Evolutionary conservation across 2,329 filamentous ascomycete species (phyloP).

Genomic region (Stemphylium beticola): DNA sequence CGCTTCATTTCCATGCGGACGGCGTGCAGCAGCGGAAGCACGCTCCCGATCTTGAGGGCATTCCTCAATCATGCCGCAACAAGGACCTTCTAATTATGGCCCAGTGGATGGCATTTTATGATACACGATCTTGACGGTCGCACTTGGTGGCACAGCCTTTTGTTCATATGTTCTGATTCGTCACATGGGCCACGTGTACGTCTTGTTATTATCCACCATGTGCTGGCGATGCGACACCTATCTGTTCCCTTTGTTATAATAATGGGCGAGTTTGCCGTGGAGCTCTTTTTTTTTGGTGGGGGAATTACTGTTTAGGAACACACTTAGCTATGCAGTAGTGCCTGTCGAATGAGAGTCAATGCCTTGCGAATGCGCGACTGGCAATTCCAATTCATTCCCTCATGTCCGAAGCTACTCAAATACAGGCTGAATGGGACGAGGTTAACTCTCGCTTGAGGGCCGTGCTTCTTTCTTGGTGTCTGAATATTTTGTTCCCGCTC

Average conservation of each 20-base stretch:
- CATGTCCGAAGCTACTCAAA: not conserved
- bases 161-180: slow-evolving; percentile 25
- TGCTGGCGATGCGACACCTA: not conserved
- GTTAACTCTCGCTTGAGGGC: not conserved
- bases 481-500: not conserved
- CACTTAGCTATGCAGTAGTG: slow-evolving; percentile 4
- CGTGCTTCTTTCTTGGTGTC: not conserved
- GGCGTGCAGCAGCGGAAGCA: slow-evolving; percentile 23
- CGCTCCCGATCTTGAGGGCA: slow-evolving; percentile 18
- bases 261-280: not conserved
- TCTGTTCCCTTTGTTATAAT: slow-evolving; percentile 11
- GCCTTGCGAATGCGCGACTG: not conserved
- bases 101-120: slow-evolving; percentile 25
- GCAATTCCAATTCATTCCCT: not conserved
- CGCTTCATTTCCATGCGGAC: slow-evolving; percentile 27
- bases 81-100: slow-evolving; percentile 25
- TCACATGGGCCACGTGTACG: slow-evolving; percentile 10
- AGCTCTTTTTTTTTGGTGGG: slow-evolving; percentile 1
- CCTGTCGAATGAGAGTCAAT: slow-evolving; percentile 1
- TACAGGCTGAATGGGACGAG: not conserved
- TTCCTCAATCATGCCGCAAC: slow-evolving; percentile 7
- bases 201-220: not conserved
- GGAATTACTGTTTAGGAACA: not conserved
- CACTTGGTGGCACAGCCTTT: slow-evolving; percentile 26
- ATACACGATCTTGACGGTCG: slow-evolving; percentile 38